phyloP scores from a whole-genome alignment of 805 yeast genomes.

The Pachysolen tannophilus region DNA sequence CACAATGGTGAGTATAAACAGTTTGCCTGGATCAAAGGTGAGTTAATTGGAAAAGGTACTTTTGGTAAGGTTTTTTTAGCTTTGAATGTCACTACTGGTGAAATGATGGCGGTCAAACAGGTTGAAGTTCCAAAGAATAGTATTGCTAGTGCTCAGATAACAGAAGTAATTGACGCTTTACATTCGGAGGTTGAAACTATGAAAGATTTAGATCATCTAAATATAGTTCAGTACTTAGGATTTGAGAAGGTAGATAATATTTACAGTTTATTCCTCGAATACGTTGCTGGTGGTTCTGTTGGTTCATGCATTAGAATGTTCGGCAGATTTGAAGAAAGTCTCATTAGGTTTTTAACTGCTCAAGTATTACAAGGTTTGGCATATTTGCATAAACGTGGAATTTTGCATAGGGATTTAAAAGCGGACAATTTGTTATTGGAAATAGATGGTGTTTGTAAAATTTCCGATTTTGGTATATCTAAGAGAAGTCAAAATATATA shows the following conservation, averaged over 20 bases:
- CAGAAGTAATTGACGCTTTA: constrained; percentile 71
- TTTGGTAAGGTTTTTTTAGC: constrained; percentile 93
- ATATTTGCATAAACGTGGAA: constrained; percentile 83
- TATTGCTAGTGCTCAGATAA: constrained; percentile 14
- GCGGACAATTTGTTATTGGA: constrained; percentile 89
- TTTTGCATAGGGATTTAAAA: constrained; percentile 87
- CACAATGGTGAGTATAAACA: constrained; percentile 67
- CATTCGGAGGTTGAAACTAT: constrained; percentile 87
- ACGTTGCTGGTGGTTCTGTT: constrained; percentile 97
- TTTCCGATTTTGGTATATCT: constrained; percentile 94
- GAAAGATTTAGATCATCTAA: constrained; percentile 88
- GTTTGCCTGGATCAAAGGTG: constrained; percentile 98
- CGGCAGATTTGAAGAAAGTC: constrained; percentile 76
- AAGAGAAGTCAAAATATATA: constrained; percentile 80
- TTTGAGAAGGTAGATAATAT: constrained; percentile 71
- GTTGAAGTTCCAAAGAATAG: constrained; percentile 49
- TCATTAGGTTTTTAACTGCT: constrained; percentile 63
- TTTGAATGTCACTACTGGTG: constrained; percentile 92
- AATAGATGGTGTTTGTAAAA: constrained; percentile 88
- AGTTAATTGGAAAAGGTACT: constrained; percentile 91
- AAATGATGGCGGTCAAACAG: constrained; percentile 97
- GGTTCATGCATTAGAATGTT: constrained; percentile 75
- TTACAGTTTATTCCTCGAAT: constrained; percentile 84
- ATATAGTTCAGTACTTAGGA: constrained; percentile 94
- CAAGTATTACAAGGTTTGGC: constrained; percentile 82